Conservation (phyloP, 495 filamentous ascomycete species). For the Lepidopterella palustris region DNA sequence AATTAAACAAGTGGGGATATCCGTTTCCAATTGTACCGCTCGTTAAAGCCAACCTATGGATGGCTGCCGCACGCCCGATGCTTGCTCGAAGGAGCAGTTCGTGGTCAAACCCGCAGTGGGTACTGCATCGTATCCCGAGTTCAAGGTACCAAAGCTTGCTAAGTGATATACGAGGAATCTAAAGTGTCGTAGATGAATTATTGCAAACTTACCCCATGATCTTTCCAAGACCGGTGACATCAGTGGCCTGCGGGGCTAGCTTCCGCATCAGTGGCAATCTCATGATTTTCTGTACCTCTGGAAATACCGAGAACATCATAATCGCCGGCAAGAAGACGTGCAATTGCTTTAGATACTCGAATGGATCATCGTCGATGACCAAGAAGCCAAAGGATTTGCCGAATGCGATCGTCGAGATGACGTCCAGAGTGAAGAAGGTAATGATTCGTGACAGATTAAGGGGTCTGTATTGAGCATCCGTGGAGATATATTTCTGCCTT, state of each 20-base stretch:
- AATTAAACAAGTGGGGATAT: too few relatives aligned
- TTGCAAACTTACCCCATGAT: constrained; percentile 29
- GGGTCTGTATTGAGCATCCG: constrained; percentile 29
- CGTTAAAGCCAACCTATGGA: too few relatives aligned
- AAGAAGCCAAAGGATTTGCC: constrained; percentile 48
- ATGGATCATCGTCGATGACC: constrained; percentile 25
- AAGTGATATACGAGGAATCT: too few relatives aligned
- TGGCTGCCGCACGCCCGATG: too few relatives aligned
- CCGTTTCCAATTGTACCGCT: too few relatives aligned
- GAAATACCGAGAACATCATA: constrained; percentile 28
- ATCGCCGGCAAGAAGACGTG: constrained; percentile 30
- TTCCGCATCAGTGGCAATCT: constrained; percentile 32
- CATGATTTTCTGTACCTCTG: constrained; percentile 29
- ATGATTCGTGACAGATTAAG: constrained; percentile 43
- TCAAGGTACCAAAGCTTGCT: too few relatives aligned
- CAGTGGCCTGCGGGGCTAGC: constrained; percentile 30
- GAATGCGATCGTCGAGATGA: constrained; percentile 45
- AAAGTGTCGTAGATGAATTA: too few relatives aligned
- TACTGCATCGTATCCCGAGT: too few relatives aligned
- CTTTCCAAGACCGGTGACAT: constrained; percentile 30
- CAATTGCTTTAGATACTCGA: constrained; percentile 30
- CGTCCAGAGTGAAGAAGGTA: constrained; percentile 48
- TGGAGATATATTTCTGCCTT: constrained; percentile 29
- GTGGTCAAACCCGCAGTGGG: too few relatives aligned
- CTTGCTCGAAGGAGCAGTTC: too few relatives aligned